Percentiles rank a stretch among this genome's conserved stretches.
Conservation (phyloP, 352 stramenopile species). For the Phytophthora melonis region DNA sequence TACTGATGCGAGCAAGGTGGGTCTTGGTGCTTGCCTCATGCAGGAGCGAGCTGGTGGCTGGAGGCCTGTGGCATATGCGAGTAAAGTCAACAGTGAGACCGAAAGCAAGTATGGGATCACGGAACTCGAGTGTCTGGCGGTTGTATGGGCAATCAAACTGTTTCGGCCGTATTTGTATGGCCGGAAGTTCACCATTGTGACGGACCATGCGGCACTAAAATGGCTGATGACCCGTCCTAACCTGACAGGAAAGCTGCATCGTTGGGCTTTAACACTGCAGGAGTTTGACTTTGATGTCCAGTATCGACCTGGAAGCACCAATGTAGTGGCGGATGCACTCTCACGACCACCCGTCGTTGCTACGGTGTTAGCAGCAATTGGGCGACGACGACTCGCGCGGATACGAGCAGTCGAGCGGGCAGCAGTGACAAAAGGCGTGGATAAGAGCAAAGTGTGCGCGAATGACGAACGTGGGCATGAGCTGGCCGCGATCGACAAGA, state of each 20-base stretch:
- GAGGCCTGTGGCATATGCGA: not conserved
- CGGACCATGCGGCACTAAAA: not conserved
- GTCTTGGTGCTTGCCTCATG: not conserved
- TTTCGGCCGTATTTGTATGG: not conserved
- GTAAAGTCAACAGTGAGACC: not conserved
- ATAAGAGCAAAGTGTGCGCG: too few relatives aligned
- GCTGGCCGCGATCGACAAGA: too few relatives aligned
- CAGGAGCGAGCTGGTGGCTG: not conserved
- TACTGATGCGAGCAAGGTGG: not conserved
- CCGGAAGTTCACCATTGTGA: not conserved
- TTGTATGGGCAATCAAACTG: not conserved
- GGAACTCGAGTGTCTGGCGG: not conserved
- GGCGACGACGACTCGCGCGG: not conserved
- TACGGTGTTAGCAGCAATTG: not conserved
- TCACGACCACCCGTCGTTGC: constrained; percentile 10
- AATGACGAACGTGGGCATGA: not conserved
- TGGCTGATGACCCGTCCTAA: not conserved
- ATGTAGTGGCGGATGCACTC: constrained; percentile 27
- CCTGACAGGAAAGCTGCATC: constrained; percentile 12
- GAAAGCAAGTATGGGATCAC: not conserved
- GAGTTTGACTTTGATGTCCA: constrained; percentile 29
- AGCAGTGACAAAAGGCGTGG: not conserved
- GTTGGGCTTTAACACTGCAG: constrained; percentile 32
- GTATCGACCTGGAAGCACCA: constrained; percentile 10
- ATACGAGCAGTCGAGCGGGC: too few relatives aligned